Conservation (phyloP, 1,284 basidiomycete species). For the Stereum hirsutum region DNA sequence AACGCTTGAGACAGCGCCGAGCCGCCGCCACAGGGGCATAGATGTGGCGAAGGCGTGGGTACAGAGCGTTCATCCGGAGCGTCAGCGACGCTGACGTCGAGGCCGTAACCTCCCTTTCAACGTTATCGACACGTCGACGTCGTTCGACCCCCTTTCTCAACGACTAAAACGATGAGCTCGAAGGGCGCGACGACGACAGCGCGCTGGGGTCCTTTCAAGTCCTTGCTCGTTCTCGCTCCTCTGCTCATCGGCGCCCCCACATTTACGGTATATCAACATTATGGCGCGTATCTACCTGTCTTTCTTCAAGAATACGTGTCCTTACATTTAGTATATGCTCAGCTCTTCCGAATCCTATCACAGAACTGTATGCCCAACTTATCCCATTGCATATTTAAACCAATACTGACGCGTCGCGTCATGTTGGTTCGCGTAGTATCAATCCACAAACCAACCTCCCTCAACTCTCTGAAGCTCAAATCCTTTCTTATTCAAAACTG, state of each 20-base stretch:
- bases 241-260: slow-evolving; percentile 24
- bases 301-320: neutral
- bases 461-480: slow-evolving; percentile 62
- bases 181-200: neutral
- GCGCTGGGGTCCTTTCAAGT: slow-evolving; percentile 26
- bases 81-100: no score
- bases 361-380: slow-evolving; percentile 24
- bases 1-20: no score
- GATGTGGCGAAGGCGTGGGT: no score
- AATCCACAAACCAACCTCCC: slow-evolving; percentile 47
- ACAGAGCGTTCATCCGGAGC: no score
- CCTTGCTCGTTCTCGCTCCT: slow-evolving; percentile 24
- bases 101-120: no score
- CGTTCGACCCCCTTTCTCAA: no score
- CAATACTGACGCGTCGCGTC: neutral
- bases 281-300: slow-evolving; percentile 16
- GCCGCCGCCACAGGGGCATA: no score
- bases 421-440: slow-evolving; percentile 24
- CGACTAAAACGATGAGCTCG: neutral
- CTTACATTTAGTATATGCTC: neutral
- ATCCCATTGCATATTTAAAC: neutral
- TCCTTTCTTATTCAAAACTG: slow-evolving; percentile 51
- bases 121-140: no score
- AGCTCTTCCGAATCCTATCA: slow-evolving; percentile 32
- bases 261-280: slow-evolving; percentile 21